Percentiles rank a stretch among this genome's conserved stretches.
Evolutionary conservation across 768 basidiomycete species (phyloP).

Genomic region (Psilocybe cubensis): DNA sequence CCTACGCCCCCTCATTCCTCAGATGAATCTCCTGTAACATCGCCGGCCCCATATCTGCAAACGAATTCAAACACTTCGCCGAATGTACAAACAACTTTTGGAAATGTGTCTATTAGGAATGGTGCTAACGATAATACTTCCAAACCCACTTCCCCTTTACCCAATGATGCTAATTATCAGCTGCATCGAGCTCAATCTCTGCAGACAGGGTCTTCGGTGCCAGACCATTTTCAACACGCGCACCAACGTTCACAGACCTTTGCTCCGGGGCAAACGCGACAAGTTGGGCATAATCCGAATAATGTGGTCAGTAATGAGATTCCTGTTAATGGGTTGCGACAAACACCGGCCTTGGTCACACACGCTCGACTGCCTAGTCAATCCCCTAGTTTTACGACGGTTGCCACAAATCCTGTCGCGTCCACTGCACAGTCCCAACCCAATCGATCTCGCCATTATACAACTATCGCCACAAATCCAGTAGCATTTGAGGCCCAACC

Average conservation of each 20-base stretch:
- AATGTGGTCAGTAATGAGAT: background rate
- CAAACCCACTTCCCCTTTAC: background rate
- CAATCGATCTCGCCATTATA: background rate
- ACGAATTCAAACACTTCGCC: background rate
- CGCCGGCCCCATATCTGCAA: background rate
- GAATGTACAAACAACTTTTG: background rate
- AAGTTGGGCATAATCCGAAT: background rate
- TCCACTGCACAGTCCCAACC: constrained; percentile 13
- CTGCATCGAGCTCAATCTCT: constrained; percentile 17
- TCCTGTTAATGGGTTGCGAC: constrained; percentile 11
- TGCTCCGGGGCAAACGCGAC: constrained; percentile 2
- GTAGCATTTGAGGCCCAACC: too few relatives aligned
- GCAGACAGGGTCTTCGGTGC: constrained; percentile 6
- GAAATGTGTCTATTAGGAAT: background rate
- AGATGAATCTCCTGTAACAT: background rate
- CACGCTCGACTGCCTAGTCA: constrained; percentile 19
- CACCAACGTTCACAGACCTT: constrained; percentile 11
- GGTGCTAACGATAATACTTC: background rate
- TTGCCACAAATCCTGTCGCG: background rate
- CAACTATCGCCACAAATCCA: background rate
- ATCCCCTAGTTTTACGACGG: background rate
- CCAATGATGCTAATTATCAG: background rate
- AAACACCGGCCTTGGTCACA: constrained; percentile 19
- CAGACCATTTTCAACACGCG: background rate
- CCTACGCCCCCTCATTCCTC: background rate